Percentiles rank a stretch among this genome's conserved stretches.
phyloP scores from a whole-genome alignment of 1,284 basidiomycete species.

The Fereydounia khargensis region DNA sequence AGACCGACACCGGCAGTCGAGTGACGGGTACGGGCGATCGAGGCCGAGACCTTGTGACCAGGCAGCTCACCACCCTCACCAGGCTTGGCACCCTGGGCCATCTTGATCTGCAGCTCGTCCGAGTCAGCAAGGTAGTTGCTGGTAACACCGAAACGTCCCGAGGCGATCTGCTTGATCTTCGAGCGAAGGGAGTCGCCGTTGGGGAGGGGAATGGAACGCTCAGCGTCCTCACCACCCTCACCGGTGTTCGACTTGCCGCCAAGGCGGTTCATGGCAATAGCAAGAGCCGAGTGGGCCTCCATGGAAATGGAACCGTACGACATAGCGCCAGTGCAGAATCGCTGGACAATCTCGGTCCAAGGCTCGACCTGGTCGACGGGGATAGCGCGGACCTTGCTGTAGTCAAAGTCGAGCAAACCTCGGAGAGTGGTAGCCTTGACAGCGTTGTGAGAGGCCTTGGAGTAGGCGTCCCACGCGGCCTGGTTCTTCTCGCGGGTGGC shows the following conservation, averaged over 20 bases:
- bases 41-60: slow-evolving; percentile 54
- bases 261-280: slow-evolving; percentile 55
- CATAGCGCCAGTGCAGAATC: slow-evolving; percentile 56
- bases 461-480: slow-evolving; percentile 48
- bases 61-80: slow-evolving; percentile 55
- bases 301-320: slow-evolving; percentile 55
- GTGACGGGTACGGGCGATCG: slow-evolving; percentile 53
- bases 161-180: slow-evolving; percentile 56
- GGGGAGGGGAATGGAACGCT: slow-evolving; percentile 53
- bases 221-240: slow-evolving; percentile 54
- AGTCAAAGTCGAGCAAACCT: slow-evolving; percentile 52
- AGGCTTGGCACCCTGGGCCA: slow-evolving; percentile 55
- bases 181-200: slow-evolving; percentile 54
- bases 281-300: slow-evolving; percentile 52
- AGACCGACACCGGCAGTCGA: slow-evolving; percentile 53
- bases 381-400: slow-evolving; percentile 43
- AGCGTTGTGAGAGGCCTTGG: slow-evolving; percentile 47
- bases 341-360: slow-evolving; percentile 55
- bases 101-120: slow-evolving; percentile 56
- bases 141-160: slow-evolving; percentile 54
- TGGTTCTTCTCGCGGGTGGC: slow-evolving; percentile 52
- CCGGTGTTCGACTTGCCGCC: slow-evolving; percentile 55
- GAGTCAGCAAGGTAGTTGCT: slow-evolving; percentile 51
- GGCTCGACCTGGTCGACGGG: slow-evolving; percentile 56
- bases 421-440: slow-evolving; percentile 49